These are phyloP conservation scores for Oxyria digyna DNA, from an alignment of 148 eudicot genomes.

Conservation along the genomic window DNA sequence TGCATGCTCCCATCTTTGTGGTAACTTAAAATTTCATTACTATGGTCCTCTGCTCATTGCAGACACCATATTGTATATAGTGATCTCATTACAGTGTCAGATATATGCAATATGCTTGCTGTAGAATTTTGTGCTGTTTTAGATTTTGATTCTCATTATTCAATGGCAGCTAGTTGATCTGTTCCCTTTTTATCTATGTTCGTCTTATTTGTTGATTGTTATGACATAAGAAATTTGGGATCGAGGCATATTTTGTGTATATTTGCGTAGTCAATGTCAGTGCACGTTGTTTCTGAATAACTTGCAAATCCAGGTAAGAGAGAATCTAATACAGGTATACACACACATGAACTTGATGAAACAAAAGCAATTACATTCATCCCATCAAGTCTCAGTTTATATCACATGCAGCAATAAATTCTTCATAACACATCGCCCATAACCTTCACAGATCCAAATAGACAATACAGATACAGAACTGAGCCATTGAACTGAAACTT, in stretches of 20 bases:
- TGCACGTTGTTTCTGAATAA: neutral
- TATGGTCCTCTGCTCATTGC: constrained; percentile 11
- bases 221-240: too few relatives aligned
- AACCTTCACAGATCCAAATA: neutral
- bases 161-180: neutral
- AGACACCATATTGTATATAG: constrained; percentile 3
- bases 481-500: too few relatives aligned
- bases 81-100: neutral
- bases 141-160: neutral
- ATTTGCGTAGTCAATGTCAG: too few relatives aligned
- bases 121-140: neutral
- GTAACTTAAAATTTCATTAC: neutral
- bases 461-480: too few relatives aligned
- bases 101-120: neutral
- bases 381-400: neutral
- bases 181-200: too few relatives aligned
- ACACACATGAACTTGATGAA: neutral
- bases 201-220: too few relatives aligned
- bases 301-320: neutral
- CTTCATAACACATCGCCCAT: neutral
- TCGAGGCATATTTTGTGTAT: too few relatives aligned
- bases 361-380: neutral
- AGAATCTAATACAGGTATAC: neutral
- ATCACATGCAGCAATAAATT: neutral
- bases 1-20: neutral